Conservation (phyloP, 2,329 filamentous ascomycete species). For the Chaetomium olivaceum region DNA sequence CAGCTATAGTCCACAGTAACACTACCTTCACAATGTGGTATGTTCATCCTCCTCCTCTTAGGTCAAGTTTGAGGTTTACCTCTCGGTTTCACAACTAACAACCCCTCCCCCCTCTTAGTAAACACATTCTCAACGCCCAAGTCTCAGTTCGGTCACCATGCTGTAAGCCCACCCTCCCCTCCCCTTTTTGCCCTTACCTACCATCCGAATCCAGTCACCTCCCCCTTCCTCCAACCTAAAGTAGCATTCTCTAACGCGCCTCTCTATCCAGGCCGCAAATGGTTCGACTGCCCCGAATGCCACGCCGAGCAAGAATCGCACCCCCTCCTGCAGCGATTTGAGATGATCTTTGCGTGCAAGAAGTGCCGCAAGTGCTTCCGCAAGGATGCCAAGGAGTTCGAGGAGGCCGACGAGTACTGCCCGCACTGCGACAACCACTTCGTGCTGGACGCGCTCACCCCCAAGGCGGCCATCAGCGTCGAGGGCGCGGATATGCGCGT, state of each 20-base stretch:
- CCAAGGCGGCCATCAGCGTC: slow-evolving; percentile 78
- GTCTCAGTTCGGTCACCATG: slow-evolving; percentile 94
- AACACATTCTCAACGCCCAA: slow-evolving; percentile 97
- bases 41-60: slow-evolving; percentile 7
- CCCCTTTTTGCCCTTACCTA: background rate
- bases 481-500: slow-evolving; percentile 89
- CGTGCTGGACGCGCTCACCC: slow-evolving; percentile 82
- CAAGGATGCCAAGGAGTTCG: slow-evolving; percentile 88
- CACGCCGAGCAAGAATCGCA: slow-evolving; percentile 81
- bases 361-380: slow-evolving; percentile 99
- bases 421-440: slow-evolving; percentile 99
- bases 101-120: slow-evolving; percentile 57
- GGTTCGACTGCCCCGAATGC: slow-evolving; percentile 98
- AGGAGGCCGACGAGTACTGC: slow-evolving; percentile 98
- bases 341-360: slow-evolving; percentile 97
- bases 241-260: background rate
- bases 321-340: slow-evolving; percentile 70
- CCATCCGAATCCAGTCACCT: background rate
- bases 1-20: background rate
- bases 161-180: slow-evolving; percentile 60
- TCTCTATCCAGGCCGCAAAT: slow-evolving; percentile 75
- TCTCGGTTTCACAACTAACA: background rate
- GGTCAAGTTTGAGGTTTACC: background rate
- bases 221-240: background rate
- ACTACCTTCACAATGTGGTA: slow-evolving; percentile 34